A percentile compares a stretch with the other conserved stretches of the same genome.
These are phyloP conservation scores for Kregervanrija pseudodelftensis DNA, from an alignment of 805 yeast species.

Conservation along the genomic window DNA sequence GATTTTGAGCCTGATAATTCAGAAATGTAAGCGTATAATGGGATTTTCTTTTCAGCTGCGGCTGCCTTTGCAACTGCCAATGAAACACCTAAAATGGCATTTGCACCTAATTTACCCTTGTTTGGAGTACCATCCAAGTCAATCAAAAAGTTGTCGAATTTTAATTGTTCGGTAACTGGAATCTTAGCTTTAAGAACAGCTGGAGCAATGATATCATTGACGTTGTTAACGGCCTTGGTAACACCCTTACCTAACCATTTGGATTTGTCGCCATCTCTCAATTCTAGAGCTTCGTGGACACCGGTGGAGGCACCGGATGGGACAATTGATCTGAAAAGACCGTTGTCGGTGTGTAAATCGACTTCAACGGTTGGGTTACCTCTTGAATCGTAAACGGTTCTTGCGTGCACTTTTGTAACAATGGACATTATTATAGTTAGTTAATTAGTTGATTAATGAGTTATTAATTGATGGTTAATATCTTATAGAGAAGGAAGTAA, in stretches of 20 bases:
- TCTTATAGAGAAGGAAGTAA: background rate
- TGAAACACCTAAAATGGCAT: slow-evolving; percentile 97
- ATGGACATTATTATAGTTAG: slow-evolving; percentile 35
- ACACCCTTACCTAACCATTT: slow-evolving; percentile 99
- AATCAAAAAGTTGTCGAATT: slow-evolving; percentile 79
- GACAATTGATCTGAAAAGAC: slow-evolving; percentile 93
- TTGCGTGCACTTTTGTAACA: slow-evolving; percentile 80
- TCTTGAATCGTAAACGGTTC: slow-evolving; percentile 98
- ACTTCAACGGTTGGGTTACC: slow-evolving; percentile 99
- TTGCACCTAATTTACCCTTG: slow-evolving; percentile 97
- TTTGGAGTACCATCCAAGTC: slow-evolving; percentile 93
- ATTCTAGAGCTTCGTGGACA: slow-evolving; percentile 96
- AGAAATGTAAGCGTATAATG: slow-evolving; percentile 88
- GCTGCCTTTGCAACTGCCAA: slow-evolving; percentile 96
- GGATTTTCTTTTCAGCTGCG: slow-evolving; percentile 91
- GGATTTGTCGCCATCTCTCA: slow-evolving; percentile 96
- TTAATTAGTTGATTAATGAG: slow-evolving; percentile 1
- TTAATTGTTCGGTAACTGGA: slow-evolving; percentile 80
- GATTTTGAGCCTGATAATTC: slow-evolving; percentile 68
- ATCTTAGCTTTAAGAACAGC: slow-evolving; percentile 75
- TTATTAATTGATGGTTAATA: background rate
- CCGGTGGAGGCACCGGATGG: slow-evolving; percentile 99
- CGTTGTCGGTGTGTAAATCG: slow-evolving; percentile 86
- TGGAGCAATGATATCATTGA: slow-evolving; percentile 91
- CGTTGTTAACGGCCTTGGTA: slow-evolving; percentile 91